phyloP scores from a whole-genome alignment of 352 stramenopile species.

The Phytopythium sindhum region DNA sequence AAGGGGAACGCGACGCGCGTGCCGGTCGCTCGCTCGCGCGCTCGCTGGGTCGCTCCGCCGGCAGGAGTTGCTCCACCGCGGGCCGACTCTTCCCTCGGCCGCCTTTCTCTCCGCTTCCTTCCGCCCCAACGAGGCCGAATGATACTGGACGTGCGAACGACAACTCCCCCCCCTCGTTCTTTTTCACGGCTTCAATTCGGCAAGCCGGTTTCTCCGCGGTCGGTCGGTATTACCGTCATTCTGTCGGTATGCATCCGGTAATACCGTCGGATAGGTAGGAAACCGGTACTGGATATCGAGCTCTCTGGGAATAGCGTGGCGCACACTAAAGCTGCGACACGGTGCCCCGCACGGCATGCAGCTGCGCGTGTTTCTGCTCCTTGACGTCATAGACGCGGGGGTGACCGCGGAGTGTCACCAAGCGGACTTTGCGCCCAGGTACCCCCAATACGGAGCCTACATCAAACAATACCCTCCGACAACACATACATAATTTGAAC shows the following conservation, averaged over 20 bases:
- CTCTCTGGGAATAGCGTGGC: not conserved
- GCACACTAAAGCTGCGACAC: not conserved
- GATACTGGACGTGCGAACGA: not conserved
- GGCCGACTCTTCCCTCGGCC: not conserved
- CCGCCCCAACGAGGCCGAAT: not conserved
- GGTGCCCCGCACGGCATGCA: not conserved
- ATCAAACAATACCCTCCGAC: no score
- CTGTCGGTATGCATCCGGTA: no score
- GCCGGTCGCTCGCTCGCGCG: not conserved
- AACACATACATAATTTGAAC: no score
- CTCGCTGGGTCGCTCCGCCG: not conserved
- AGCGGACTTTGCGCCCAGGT: not conserved
- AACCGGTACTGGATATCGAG: not conserved
- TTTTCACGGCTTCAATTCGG: not conserved
- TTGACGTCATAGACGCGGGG: slow-evolving; percentile 2
- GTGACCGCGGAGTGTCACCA: slow-evolving; percentile 4
- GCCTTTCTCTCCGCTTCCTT: slow-evolving; percentile 1
- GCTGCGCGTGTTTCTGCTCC: slow-evolving; percentile 1
- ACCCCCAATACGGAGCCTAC: no score
- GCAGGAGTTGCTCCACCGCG: no score
- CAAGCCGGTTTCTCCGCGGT: not conserved
- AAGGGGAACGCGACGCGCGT: not conserved
- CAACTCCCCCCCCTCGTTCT: not conserved
- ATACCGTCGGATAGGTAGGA: no score
- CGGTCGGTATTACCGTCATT: not conserved